Evolutionary conservation across 2,329 filamentous ascomycete genomes (phyloP), one percentile per base, ranked within the genome.

Genomic region (Aulographum hederae): DNA sequence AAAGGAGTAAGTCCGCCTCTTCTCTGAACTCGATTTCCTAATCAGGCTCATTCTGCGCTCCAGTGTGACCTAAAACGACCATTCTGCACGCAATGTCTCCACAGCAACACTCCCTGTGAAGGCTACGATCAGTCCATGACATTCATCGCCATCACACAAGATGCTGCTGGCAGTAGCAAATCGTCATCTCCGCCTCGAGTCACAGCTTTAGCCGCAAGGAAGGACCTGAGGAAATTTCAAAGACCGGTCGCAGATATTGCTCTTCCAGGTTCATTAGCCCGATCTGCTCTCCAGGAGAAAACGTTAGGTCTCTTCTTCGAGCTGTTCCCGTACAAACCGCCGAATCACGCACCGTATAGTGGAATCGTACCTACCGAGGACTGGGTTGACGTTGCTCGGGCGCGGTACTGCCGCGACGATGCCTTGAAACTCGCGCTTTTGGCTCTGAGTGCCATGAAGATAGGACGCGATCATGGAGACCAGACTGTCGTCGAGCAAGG

Each of bases 1-100:
- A 69, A 73, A 37, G 70, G 69, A 46, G 69, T 69, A 52, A 39
- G 59, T 47, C 8, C 8, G 8, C n/a, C 8, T n/a, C 21, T 8
- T 25, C n/a, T 25, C 21, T 25, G n/a, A 25, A n/a, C 21, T n/a
- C n/a, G 8, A 25, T 25, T 8, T 25, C 8, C 21, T 25, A 25
- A 25, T n/a, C 8, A 25, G 8, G 21, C 8, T 8, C n/a, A 25
- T n/a, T n/a, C n/a, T n/a, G n/a, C n/a, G n/a, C 21, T 25, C 8
- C n/a, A 25, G 21, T 25, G 21, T 25, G 21, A 25, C 21, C 21
- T 25, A 8, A 8, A n/a, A 8, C 8, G 21, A n/a, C 21, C 21
- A 25, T 25, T n/a, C 8, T 25, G 21, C n/a, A n/a, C 21, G 8
- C 8, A n/a, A 25, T 25, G 21, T n/a, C 8, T 25, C n/a, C 21